Evolutionary conservation across 768 basidiomycete species (phyloP).

Genomic region (Auricularia auricula-judae): DNA sequence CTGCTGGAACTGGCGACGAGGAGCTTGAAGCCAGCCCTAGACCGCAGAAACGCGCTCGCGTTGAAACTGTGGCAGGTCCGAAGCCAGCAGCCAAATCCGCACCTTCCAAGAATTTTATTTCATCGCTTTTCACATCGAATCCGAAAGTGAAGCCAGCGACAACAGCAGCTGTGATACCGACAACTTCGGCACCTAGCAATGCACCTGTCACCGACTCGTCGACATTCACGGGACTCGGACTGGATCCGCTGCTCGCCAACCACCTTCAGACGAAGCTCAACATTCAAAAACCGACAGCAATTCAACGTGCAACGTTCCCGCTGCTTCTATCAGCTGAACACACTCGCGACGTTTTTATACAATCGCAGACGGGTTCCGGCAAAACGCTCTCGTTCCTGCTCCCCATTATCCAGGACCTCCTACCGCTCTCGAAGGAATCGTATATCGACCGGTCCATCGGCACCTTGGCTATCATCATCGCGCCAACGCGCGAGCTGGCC

Average conservation of each 20-base stretch:
- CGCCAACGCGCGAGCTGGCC: constrained; percentile 90
- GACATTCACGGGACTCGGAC: constrained; percentile 71
- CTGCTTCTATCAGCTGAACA: constrained; percentile 39
- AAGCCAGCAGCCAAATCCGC: constrained; percentile 16
- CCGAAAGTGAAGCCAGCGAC: constrained; percentile 48
- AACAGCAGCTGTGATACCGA: constrained; percentile 14
- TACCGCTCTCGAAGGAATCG: constrained; percentile 79
- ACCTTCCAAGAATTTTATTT: constrained; percentile 54
- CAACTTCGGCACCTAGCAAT: constrained; percentile 54
- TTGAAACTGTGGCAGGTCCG: constrained; percentile 11
- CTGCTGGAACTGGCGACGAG: not conserved
- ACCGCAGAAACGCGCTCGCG: constrained; percentile 39
- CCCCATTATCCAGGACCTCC: constrained; percentile 88
- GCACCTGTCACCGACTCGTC: constrained; percentile 68
- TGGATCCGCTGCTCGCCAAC: constrained; percentile 66
- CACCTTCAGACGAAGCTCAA: constrained; percentile 74
- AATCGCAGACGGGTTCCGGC: constrained; percentile 94
- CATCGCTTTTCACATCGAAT: constrained; percentile 81
- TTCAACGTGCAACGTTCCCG: constrained; percentile 64
- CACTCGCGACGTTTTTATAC: constrained; percentile 77
- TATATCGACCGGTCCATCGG: constrained; percentile 94
- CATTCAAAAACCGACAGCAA: constrained; percentile 78
- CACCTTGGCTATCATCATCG: constrained; percentile 88
- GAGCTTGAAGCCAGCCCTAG: constrained; percentile 17
- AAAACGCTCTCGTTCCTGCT: constrained; percentile 91